Evolutionary conservation across 371 early-diverging fungal genomes (phyloP).

Genomic region (Mucor piriformis): DNA sequence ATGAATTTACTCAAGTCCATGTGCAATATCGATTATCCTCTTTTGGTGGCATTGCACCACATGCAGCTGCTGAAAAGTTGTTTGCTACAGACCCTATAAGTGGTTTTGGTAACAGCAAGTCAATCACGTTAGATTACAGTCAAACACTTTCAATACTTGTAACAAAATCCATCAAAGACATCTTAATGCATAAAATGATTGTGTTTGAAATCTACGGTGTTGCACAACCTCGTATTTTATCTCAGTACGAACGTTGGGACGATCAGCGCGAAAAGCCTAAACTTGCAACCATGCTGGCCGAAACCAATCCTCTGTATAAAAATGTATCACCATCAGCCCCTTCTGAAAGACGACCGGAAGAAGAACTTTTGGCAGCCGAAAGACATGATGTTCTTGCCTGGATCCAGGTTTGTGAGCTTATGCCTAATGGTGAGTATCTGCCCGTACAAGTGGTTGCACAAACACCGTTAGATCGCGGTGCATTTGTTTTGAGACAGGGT

Average conservation of each 20-base stretch:
- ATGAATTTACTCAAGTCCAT: slow-evolving; percentile 73
- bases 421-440: slow-evolving; percentile 71
- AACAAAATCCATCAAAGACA: slow-evolving; percentile 39
- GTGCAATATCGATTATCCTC: slow-evolving; percentile 71
- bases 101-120: slow-evolving; percentile 42
- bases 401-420: slow-evolving; percentile 73
- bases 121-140: slow-evolving; percentile 62
- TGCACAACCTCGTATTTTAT: slow-evolving; percentile 47
- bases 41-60: slow-evolving; percentile 46
- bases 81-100: slow-evolving; percentile 65
- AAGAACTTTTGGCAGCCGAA: slow-evolving; percentile 63
- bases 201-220: slow-evolving; percentile 66
- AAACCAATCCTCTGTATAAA: not conserved
- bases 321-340: not conserved
- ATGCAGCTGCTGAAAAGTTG: slow-evolving; percentile 49
- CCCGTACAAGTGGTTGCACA: slow-evolving; percentile 69
- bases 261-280: slow-evolving; percentile 47
- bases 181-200: slow-evolving; percentile 39
- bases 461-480: slow-evolving; percentile 57
- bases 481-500: slow-evolving; percentile 81
- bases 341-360: slow-evolving; percentile 51
- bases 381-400: slow-evolving; percentile 74
- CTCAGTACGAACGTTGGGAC: slow-evolving; percentile 62
- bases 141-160: slow-evolving; percentile 59
- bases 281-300: slow-evolving; percentile 20